A percentile compares a stretch with the other conserved stretches of the same genome.
These are phyloP conservation scores for Moricandia arvensis DNA, from an alignment of 345 rosid genomes.

Conservation along the genomic window DNA sequence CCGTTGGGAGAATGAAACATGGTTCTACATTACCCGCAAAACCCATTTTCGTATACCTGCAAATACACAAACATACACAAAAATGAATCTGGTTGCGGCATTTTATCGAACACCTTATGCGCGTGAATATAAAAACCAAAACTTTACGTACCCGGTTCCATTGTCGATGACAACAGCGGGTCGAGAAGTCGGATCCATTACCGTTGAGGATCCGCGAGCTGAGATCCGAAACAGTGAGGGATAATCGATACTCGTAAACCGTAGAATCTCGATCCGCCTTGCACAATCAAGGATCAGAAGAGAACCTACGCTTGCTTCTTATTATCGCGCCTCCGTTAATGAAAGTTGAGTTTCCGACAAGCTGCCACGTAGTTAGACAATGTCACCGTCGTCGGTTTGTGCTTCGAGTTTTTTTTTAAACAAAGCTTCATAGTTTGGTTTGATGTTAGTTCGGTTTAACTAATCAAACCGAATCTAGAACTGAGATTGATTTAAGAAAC, in stretches of 20 bases:
- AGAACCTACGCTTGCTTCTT: conserved; percentile 16
- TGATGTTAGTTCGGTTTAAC: neutral
- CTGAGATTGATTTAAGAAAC: neutral
- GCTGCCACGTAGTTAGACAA: conserved; percentile 1
- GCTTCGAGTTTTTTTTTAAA: neutral
- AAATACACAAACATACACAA: conserved; percentile 16
- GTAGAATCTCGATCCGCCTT: neutral
- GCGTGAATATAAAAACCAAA: neutral
- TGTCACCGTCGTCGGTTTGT: conserved; percentile 30
- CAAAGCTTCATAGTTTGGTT: neutral
- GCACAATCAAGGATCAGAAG: neutral
- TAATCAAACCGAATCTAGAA: neutral
- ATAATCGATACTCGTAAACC: neutral
- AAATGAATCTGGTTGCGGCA: neutral
- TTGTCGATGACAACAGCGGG: conserved; percentile 97
- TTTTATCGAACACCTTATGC: neutral
- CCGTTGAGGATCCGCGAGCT: conserved; percentile 49
- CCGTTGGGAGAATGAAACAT: conserved; percentile 86
- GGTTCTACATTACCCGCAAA: conserved; percentile 98
- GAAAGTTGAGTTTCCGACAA: conserved; percentile 23
- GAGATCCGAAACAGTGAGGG: conserved; percentile 52
- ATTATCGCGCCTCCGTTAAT: conserved; percentile 7
- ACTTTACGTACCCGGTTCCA: conserved; percentile 74
- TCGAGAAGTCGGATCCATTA: conserved; percentile 89
- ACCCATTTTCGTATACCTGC: conserved; percentile 93